These are phyloP conservation scores for Pseudopithomyces maydicus DNA, from an alignment of 2,329 filamentous ascomycete genomes.

Conservation along the genomic window DNA sequence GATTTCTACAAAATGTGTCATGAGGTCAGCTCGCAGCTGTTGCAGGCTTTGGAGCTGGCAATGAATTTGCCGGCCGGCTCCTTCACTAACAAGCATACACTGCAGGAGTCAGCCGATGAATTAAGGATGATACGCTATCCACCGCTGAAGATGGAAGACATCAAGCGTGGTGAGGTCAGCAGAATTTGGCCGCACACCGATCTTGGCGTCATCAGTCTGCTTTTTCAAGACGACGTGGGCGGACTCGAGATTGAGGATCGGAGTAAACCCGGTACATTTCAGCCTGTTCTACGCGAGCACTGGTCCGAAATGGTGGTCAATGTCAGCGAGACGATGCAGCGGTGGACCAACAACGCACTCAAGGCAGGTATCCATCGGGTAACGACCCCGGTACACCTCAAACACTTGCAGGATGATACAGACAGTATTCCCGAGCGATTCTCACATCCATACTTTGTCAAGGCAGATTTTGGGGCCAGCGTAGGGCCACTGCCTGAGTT, in stretches of 20 bases:
- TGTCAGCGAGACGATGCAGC: constrained; percentile 49
- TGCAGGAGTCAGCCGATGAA: not conserved
- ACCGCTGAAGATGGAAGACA: not conserved
- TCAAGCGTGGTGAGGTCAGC: constrained; percentile 9
- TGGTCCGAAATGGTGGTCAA: constrained; percentile 45
- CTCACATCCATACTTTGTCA: constrained; percentile 40
- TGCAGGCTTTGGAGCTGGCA: constrained; percentile 5
- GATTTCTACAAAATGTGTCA: constrained; percentile 4
- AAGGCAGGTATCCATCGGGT: constrained; percentile 45
- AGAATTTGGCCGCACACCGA: constrained; percentile 21
- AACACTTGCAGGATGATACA: not conserved
- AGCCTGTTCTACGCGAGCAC: constrained; percentile 10
- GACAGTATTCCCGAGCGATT: constrained; percentile 31
- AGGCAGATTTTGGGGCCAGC: constrained; percentile 29
- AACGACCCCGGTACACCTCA: constrained; percentile 23
- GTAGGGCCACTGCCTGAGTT: constrained; percentile 1
- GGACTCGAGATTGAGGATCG: constrained; percentile 41
- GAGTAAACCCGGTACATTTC: constrained; percentile 7
- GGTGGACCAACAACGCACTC: constrained; percentile 45
- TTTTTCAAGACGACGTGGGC: constrained; percentile 14
- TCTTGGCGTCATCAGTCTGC: constrained; percentile 8
- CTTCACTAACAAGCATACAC: not conserved
- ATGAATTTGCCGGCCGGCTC: not conserved
- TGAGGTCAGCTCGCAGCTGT: constrained; percentile 2
- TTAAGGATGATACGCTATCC: constrained; percentile 1